Evolutionary conservation across 169 alveolate genomes (phyloP), one percentile per base, ranked within the genome.

Genomic region (Neospora caninum): DNA sequence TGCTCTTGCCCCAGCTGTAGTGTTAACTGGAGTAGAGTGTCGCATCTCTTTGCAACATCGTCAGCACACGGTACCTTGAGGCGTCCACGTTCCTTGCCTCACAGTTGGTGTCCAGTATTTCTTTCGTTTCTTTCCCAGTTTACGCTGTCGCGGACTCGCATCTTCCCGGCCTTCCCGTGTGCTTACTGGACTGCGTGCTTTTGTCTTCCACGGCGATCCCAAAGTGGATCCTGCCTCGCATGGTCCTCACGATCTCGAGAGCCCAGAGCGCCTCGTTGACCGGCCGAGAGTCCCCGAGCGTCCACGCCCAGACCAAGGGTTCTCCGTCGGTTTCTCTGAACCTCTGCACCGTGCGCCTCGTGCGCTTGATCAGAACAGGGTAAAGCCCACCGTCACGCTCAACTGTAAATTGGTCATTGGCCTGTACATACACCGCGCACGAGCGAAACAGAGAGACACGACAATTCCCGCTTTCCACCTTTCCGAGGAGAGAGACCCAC

Each of bases 261-360:
- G 91, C 94, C 53, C 49, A 91, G 34, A 91, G 29, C 18, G 91
- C 94, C 58, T 91, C 94, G 80, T 49, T 91, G 42, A 91, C 41
- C 34, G 41, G 80, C 41, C 94, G 94, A 0, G 82, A 43, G 41
- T 53, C 36, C 31, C 94, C 94, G 16, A 54, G 27, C 10, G 89
- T 69, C 89, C 94, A 91, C 53, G 94, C 94, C 94, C 94, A 91
- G 42, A 9, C n/a, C 84, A n/a, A 22, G 18, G 45, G n/a, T 1
- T 16, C 49, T 43, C 9, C 1, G n/a, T 9, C 20, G 27, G 84
- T 9, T 9, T 16, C 25, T n/a, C n/a, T 64, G 73, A 22, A 22
- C 31, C 34, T 0, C 73, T 9, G 34, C 7, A 29, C n/a, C 31
- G n/a, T 1, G 31, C n/a, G 73, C n/a, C 34, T 22, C 73, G 25